These are phyloP conservation scores for Talaromyces liani DNA, from an alignment of 495 filamentous ascomycete genomes.

Conservation along the genomic window DNA sequence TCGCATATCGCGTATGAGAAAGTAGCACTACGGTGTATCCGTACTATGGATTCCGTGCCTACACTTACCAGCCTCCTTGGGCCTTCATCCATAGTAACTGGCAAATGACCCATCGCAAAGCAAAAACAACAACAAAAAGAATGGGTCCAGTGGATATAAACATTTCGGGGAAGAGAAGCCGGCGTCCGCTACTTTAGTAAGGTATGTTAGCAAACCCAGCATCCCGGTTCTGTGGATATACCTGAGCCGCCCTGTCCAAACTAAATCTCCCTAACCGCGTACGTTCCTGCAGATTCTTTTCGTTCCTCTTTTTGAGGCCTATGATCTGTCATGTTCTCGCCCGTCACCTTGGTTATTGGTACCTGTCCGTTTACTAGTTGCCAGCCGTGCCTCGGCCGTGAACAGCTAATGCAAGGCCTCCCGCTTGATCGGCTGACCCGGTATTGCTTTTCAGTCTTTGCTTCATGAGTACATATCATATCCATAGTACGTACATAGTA, in stretches of 20 bases:
- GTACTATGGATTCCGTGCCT: too few relatives aligned
- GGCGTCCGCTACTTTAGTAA: background rate
- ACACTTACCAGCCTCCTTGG: too few relatives aligned
- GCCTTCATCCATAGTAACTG: too few relatives aligned
- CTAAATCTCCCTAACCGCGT: background rate
- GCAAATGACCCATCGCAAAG: too few relatives aligned
- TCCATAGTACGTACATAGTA: too few relatives aligned
- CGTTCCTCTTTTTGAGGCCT: background rate
- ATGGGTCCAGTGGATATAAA: background rate
- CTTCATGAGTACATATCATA: background rate
- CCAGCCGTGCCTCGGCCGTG: background rate
- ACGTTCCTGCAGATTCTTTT: background rate
- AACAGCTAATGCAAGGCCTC: background rate
- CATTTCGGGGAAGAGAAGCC: slow-evolving; percentile 4
- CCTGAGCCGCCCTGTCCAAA: too few relatives aligned
- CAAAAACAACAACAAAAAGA: background rate
- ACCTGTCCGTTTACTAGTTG: background rate
- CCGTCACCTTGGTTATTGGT: background rate
- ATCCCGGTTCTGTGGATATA: slow-evolving; percentile 2
- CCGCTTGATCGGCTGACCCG: background rate
- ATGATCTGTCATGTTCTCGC: background rate
- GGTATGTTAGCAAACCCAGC: background rate
- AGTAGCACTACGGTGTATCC: too few relatives aligned
- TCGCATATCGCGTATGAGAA: background rate
- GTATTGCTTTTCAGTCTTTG: background rate